These are phyloP conservation scores for Aspergillus eucalypticola DNA, from an alignment of 2,329 filamentous ascomycete species.

Conservation along the genomic window DNA sequence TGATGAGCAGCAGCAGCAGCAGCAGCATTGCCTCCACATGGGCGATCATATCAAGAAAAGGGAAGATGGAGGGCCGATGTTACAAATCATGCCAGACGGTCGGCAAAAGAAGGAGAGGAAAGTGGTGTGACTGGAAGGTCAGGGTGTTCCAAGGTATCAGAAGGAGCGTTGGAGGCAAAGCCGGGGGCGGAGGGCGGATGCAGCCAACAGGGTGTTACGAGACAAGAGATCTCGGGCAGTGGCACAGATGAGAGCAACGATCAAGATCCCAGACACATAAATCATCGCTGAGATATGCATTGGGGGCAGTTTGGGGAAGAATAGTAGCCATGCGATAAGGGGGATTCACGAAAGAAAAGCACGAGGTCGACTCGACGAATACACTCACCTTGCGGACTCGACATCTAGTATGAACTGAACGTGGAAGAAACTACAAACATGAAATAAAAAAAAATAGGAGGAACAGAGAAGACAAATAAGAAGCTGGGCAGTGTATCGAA, in stretches of 20 bases:
- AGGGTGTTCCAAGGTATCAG: constrained; percentile 11
- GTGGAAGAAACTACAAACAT: not conserved
- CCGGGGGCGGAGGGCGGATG: constrained; percentile 20
- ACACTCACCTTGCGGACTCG: constrained; percentile 18
- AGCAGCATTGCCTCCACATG: not conserved
- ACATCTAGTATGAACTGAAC: constrained; percentile 19
- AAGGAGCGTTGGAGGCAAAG: constrained; percentile 27
- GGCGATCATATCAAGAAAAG: not conserved
- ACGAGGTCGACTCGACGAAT: not conserved
- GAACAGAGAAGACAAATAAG: constrained; percentile 9
- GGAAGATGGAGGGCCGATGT: not conserved
- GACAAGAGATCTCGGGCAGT: constrained; percentile 6
- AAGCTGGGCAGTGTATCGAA: not conserved
- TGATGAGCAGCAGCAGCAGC: not conserved
- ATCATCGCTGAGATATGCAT: not conserved
- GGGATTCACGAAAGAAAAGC: not conserved
- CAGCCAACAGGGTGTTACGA: constrained; percentile 25
- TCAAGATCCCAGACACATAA: not conserved
- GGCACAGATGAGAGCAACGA: not conserved
- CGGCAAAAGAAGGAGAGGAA: not conserved
- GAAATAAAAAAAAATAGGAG: not conserved
- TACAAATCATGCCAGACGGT: not conserved
- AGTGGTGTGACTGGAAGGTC: constrained; percentile 3
- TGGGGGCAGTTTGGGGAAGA: not conserved
- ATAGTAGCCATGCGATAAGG: not conserved